Evolutionary conservation across 2,329 filamentous ascomycete species (phyloP).

Genomic region (Fusarium sp.): DNA sequence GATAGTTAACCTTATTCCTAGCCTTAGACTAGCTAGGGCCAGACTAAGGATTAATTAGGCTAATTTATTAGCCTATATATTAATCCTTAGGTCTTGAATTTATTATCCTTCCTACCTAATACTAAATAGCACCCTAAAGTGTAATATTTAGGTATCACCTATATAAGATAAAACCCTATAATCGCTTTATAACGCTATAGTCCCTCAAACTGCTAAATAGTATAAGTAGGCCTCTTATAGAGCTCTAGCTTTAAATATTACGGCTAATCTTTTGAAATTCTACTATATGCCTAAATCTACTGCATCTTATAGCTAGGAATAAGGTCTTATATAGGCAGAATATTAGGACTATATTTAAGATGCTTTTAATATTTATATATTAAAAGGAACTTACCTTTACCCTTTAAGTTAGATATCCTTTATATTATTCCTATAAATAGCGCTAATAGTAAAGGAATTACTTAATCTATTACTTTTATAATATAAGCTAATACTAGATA

Average conservation of each 20-base stretch:
- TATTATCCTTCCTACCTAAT: too few species aligned
- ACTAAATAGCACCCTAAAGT: too few species aligned
- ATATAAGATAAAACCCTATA: slow-evolving; percentile 43
- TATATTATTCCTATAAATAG: slow-evolving; percentile 34
- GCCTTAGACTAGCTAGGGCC: too few species aligned
- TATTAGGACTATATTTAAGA: slow-evolving; percentile 37
- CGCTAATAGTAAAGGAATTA: slow-evolving; percentile 4
- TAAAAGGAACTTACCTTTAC: slow-evolving; percentile 8
- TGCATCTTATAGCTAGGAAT: slow-evolving; percentile 47
- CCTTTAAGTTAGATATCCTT: slow-evolving; percentile 29
- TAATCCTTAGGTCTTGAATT: too few species aligned
- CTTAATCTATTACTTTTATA: slow-evolving; percentile 19
- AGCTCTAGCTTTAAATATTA: slow-evolving; percentile 39
- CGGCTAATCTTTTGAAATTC: slow-evolving; percentile 40
- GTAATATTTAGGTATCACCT: too few species aligned
- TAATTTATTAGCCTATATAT: too few species aligned
- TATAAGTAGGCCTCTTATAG: slow-evolving; percentile 47
- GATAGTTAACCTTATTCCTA: too few species aligned
- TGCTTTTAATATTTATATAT: slow-evolving; percentile 33
- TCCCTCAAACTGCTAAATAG: slow-evolving; percentile 35
- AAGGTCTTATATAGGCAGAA: slow-evolving; percentile 15
- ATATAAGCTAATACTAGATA: not conserved
- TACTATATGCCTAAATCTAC: slow-evolving; percentile 45
- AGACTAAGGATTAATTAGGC: too few species aligned
- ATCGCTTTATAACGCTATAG: slow-evolving; percentile 35